Evolutionary conservation across 345 rosid genomes (phyloP).

Genomic region (Linum usitatissimum): DNA sequence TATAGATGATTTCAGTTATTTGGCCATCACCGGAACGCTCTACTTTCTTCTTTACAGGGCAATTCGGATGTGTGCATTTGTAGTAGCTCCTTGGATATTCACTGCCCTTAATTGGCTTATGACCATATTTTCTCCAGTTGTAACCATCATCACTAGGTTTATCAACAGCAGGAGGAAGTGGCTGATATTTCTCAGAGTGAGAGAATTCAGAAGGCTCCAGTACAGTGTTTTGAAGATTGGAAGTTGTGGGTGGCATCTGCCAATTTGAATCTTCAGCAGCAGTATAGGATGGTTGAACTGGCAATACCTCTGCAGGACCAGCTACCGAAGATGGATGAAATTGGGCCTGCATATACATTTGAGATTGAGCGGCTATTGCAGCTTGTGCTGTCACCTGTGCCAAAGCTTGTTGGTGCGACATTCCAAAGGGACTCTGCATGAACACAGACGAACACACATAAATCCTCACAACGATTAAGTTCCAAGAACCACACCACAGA

Average conservation of each 20-base stretch:
- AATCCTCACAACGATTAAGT: constrained; percentile 2
- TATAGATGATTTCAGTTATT: constrained; percentile 85
- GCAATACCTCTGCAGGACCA: constrained; percentile 21
- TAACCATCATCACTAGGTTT: constrained; percentile 91
- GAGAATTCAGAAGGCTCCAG: constrained; percentile 36
- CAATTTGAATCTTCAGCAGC: constrained; percentile 30
- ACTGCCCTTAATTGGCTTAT: constrained; percentile 90
- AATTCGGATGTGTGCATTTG: constrained; percentile 68
- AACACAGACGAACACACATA: constrained; percentile 15
- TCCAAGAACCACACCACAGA: too few species aligned
- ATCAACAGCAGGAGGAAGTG: constrained; percentile 38
- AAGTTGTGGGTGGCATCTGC: constrained; percentile 31
- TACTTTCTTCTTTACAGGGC: constrained; percentile 88
- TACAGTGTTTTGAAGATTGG: constrained; percentile 28
- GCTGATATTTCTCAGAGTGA: constrained; percentile 47
- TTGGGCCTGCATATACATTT: constrained; percentile 29
- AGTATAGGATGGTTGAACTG: constrained; percentile 22
- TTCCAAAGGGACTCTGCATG: constrained; percentile 68
- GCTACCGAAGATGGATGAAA: constrained; percentile 21
- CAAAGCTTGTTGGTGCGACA: constrained; percentile 75
- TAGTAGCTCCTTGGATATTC: constrained; percentile 96
- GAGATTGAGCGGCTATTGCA: constrained; percentile 35
- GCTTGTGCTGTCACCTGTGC: constrained; percentile 80
- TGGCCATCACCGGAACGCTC: constrained; percentile 84
- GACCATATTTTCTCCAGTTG: constrained; percentile 94